Base-by-base conservation (phyloP, 306 rosid species). In the Leucaena leucocephala region DNA sequence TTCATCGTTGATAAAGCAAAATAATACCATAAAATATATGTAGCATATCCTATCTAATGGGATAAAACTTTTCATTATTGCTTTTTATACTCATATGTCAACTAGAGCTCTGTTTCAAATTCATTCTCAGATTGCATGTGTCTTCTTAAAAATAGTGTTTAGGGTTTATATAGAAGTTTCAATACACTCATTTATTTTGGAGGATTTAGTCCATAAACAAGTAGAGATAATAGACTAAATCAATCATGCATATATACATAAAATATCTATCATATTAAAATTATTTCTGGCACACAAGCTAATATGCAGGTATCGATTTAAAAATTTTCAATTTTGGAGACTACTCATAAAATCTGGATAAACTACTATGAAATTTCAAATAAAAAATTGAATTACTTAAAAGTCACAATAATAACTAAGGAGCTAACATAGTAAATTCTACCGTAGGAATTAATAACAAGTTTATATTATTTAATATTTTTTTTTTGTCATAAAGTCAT, bases 71-170 rank as follows among this genome's bases (percentile, higher is more conserved):
- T 27, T 27, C 1, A 1, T 27, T 27, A 27, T 27, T 27, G 1
- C 27, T 27, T 27, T 27, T 74, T 52, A 13, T 62, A 62, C 27
- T 76, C 34, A 79, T 63, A 70, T 45, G 66, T 71, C 33, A 68
- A 15, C 63, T 67, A 43, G 15, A 19, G 9, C 19, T 67, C 13
- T 35, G 63, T 52, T 71, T 52, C 68, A 45, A 66, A 74, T 16
- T 55, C 27, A 9, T 15, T 12, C 39, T 22, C 38, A 27, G 38
- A 8, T 59, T 22, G 49, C 35, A 58, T 6, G 7, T 59, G 69
- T 36, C 65, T 27, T 27, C 27, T 27, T 27, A 27, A 27, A 27
- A 27, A 27, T 0, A 27, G 27, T 27, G 27, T 27, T 27, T 27
- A 27, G 27, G 27, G 1, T 27, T 27, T 27, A 27, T 27, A 27